Evolutionary conservation across 768 basidiomycete species (phyloP).

Genomic region (Panaeolus cyanescens): DNA sequence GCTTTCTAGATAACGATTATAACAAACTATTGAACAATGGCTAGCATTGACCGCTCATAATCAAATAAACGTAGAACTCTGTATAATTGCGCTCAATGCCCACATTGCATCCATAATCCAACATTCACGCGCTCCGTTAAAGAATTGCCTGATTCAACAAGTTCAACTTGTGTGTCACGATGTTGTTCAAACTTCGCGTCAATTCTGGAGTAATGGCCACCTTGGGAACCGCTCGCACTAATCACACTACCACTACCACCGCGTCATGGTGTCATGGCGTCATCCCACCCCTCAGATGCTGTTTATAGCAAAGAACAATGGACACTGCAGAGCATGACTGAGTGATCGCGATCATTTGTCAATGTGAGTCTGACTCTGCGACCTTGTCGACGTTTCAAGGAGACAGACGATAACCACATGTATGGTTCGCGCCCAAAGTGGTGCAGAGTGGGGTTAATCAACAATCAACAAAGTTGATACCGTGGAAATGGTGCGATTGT

Average conservation of each 20-base stretch:
- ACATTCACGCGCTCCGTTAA: background rate
- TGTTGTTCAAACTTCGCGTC: background rate
- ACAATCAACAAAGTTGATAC: no score
- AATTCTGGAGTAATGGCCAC: background rate
- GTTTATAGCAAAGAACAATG: conserved; percentile 3
- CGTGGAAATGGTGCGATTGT: background rate
- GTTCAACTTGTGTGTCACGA: background rate
- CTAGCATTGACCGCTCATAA: no score
- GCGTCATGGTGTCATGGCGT: background rate
- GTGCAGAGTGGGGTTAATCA: background rate
- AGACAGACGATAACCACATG: background rate
- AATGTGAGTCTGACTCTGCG: no score
- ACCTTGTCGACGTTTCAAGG: background rate
- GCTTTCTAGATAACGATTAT: no score
- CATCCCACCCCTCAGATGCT: background rate
- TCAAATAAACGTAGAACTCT: no score
- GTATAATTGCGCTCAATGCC: background rate
- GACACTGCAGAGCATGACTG: background rate
- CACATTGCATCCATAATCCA: background rate
- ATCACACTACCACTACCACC: background rate
- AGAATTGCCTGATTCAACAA: background rate
- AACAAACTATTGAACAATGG: no score
- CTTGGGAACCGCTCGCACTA: background rate
- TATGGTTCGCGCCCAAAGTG: background rate
- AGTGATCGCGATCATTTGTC: background rate